These are phyloP conservation scores for Flaveria sonorensis DNA, from an alignment of 129 eudicot species.

Conservation along the genomic window DNA sequence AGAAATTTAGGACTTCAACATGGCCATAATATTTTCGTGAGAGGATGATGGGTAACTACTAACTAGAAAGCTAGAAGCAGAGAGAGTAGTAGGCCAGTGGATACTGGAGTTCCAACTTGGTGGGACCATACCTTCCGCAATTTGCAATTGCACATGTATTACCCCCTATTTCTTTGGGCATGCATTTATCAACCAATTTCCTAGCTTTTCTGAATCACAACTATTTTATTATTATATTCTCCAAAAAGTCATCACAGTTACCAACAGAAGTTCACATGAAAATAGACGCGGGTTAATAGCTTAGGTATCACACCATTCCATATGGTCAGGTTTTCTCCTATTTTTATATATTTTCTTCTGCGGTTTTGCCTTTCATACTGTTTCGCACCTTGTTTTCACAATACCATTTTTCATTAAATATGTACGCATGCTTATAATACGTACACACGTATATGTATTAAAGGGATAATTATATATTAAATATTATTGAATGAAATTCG, in stretches of 20 bases:
- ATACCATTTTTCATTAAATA: background rate
- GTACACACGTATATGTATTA: no score
- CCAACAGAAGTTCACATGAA: slow-evolving; percentile 43
- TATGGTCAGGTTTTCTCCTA: slow-evolving; percentile 3
- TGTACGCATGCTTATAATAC: background rate
- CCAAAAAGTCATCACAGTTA: slow-evolving; percentile 35
- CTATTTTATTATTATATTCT: background rate
- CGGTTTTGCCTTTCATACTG: slow-evolving; percentile 18
- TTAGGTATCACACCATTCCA: slow-evolving; percentile 39
- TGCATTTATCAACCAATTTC: slow-evolving; percentile 26
- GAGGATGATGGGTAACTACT: slow-evolving; percentile 25
- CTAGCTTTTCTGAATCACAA: background rate
- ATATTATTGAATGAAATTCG: no score
- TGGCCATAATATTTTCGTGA: background rate
- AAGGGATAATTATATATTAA: no score
- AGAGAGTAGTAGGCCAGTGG: background rate
- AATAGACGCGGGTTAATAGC: slow-evolving; percentile 21
- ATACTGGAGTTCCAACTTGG: slow-evolving; percentile 30
- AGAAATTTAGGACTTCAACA: background rate
- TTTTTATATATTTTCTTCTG: slow-evolving; percentile 27
- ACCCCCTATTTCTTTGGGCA: slow-evolving; percentile 30
- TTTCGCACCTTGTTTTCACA: slow-evolving; percentile 31
- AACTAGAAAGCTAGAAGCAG: background rate
- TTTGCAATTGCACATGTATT: slow-evolving; percentile 31
- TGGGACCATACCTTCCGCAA: slow-evolving; percentile 25